A percentile compares a stretch with the other conserved stretches of the same genome.
Evolutionary conservation across 441 rosid species (phyloP).

Genomic region (Croton setiger): DNA sequence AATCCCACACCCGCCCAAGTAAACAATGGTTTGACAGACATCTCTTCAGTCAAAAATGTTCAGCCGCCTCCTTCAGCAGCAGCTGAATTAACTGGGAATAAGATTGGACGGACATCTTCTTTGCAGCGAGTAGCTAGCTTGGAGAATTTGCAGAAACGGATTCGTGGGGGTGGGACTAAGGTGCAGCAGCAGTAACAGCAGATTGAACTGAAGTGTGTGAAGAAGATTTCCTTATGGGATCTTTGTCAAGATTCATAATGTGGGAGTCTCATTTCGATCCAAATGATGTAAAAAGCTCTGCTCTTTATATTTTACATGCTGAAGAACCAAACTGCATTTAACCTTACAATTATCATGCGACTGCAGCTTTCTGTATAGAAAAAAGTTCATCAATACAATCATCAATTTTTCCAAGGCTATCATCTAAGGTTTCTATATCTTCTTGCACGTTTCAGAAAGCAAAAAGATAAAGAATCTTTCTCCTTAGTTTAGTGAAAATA

Average conservation of each 20-base stretch:
- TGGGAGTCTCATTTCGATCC: conserved; percentile 13
- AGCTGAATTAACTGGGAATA: conserved; percentile 32
- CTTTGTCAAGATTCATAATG: conserved; percentile 3
- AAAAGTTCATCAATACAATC: conserved; percentile 9
- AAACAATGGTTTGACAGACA: conserved; percentile 45
- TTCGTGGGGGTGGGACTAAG: conserved; percentile 43
- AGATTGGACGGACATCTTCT: conserved; percentile 60
- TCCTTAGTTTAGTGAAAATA: no score
- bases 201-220: not conserved
- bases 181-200: conserved; percentile 29
- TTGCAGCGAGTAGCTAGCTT: conserved; percentile 85
- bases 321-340: conserved; percentile 8
- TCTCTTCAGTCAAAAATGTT: conserved; percentile 40
- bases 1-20: conserved; percentile 32
- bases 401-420: conserved; percentile 2
- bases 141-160: conserved; percentile 86
- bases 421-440: no score
- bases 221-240: conserved; percentile 14
- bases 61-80: conserved; percentile 32
- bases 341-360: conserved; percentile 10
- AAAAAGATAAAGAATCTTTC: no score
- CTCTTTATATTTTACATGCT: conserved; percentile 5
- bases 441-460: no score
- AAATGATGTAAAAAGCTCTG: not conserved
- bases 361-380: conserved; percentile 11